Evolutionary conservation across 495 filamentous ascomycete species (phyloP), one percentile per base, ranked within the genome.

Genomic region (Lindgomyces ingoldianus): DNA sequence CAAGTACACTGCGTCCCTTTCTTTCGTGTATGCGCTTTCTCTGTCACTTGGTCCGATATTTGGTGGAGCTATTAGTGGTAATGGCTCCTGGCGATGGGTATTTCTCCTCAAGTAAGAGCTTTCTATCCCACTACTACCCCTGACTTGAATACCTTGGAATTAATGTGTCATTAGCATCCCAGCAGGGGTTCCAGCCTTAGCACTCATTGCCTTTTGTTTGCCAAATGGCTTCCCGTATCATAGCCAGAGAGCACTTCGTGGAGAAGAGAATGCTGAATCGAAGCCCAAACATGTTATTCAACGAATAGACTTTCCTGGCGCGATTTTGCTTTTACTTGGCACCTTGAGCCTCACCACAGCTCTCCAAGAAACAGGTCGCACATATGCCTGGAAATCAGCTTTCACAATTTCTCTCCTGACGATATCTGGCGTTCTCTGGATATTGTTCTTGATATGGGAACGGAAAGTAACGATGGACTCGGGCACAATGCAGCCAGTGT

Each of bases 41-140:
- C 18, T 70, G 4, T 6, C 9, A 11, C 53, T 81, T 1, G 82
- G 82, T 22, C 81, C 77, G 24, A 64, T 83, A 18, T 52, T 80
- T 4, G 76, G 77, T 22, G 81, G 80, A 10, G 46, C 73, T 22
- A 74, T 78, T 36, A 67, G 60, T 9, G 57, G 74, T 21, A 64
- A 73, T 29, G 70, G 70, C 2, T 9, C 36, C 8, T 82, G 77
- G 80, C 68, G 76, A 21, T 82, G 75, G 80, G 19, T 39, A 6
- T 54, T 54, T 30, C 50, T 54, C 8, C 9, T 54, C 10, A 54
- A 54, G 50, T 54, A 39, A 11, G 45, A 8, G 8, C 8, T 11
- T 48, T 21, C 19, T 41, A n/a, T n/a, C n/a, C n/a, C n/a, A n/a
- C n/a, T n/a, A n/a, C n/a, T n/a, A n/a, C n/a, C n/a, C n/a, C n/a